A percentile compares a stretch with the other conserved stretches of the same genome.
phyloP scores from a whole-genome alignment of 495 filamentous ascomycete species.

The Trichoderma erinaceum region DNA sequence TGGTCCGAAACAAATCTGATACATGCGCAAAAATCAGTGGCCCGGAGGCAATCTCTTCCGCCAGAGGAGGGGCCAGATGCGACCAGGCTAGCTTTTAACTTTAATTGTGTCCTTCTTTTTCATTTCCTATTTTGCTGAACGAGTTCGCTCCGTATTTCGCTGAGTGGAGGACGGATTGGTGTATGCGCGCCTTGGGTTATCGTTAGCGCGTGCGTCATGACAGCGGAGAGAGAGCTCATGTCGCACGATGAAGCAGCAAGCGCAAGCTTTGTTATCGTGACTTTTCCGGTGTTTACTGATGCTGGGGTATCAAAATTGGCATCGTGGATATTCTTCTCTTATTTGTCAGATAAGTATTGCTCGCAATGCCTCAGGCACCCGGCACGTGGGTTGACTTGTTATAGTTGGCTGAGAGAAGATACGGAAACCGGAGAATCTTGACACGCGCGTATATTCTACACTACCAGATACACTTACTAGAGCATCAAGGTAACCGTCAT shows the following conservation, averaged over 20 bases:
- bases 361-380: background rate
- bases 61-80: background rate
- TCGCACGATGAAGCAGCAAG: background rate
- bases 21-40: slow-evolving; percentile 11
- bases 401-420: too few species aligned
- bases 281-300: too few species aligned
- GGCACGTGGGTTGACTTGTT: too few species aligned
- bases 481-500: too few species aligned
- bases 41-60: slow-evolving; percentile 13
- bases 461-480: too few species aligned
- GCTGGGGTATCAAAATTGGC: too few species aligned
- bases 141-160: background rate
- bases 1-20: slow-evolving; percentile 16
- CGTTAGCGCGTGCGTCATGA: slow-evolving; percentile 8
- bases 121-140: background rate
- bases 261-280: background rate
- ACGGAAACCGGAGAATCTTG: background rate
- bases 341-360: background rate
- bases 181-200: background rate
- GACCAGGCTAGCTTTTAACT: background rate
- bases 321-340: too few species aligned
- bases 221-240: background rate
- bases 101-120: slow-evolving; percentile 6
- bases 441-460: too few species aligned
- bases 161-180: too few species aligned